Conservation (phyloP, 768 basidiomycete genomes). For the Favolaschia claudopus region DNA sequence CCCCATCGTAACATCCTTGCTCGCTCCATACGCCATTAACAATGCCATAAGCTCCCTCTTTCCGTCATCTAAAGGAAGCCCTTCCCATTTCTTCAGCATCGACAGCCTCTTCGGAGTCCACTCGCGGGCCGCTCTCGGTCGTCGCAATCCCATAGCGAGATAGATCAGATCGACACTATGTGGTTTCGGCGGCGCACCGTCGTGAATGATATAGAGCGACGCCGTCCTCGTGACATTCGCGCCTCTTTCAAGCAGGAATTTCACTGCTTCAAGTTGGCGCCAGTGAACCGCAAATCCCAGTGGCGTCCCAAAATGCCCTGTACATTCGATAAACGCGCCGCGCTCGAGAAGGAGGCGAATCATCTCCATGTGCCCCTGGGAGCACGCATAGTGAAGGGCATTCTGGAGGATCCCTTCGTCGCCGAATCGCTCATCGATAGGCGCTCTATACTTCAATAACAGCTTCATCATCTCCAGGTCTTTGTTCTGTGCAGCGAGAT, state of each 20-base stretch:
- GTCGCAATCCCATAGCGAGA: no score
- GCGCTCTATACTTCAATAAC: background rate
- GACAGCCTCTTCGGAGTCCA: no score
- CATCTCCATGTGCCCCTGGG: background rate
- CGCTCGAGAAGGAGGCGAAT: background rate
- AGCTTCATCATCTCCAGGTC: slow-evolving; percentile 5
- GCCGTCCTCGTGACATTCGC: no score
- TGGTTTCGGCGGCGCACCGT: no score
- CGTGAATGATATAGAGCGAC: no score
- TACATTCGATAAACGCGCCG: background rate
- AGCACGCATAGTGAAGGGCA: background rate
- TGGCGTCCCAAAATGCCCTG: background rate
- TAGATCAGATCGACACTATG: no score
- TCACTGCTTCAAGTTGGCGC: background rate
- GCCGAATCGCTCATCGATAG: background rate
- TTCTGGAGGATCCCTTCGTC: background rate
- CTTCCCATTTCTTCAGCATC: no score
- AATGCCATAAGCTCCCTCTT: no score
- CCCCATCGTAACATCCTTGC: no score
- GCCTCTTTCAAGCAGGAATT: background rate
- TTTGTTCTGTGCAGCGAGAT: background rate
- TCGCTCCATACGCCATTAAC: no score
- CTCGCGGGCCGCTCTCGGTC: no score
- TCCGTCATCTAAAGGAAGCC: no score
- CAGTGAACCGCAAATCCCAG: slow-evolving; percentile 3